phyloP scores from a whole-genome alignment of 371 early-diverging fungal species.

The Mucor saturninus region DNA sequence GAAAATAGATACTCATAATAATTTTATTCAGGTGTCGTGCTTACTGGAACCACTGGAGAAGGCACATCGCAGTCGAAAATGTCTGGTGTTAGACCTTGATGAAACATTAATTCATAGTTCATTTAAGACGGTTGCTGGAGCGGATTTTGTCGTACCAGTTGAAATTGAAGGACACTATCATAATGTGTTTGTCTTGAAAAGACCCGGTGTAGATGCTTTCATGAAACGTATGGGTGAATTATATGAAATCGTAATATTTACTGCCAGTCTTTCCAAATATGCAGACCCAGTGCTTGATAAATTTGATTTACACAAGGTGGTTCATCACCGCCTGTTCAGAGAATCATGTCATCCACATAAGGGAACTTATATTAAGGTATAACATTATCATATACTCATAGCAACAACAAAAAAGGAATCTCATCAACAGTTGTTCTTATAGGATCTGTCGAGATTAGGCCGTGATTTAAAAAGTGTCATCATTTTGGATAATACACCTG shows the following conservation, averaged over 20 bases:
- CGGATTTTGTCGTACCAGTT: slow-evolving; percentile 84
- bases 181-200: slow-evolving; percentile 90
- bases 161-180: slow-evolving; percentile 88
- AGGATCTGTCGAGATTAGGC: slow-evolving; percentile 81
- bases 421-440: not conserved
- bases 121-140: slow-evolving; percentile 66
- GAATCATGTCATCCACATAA: slow-evolving; percentile 90
- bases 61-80: slow-evolving; percentile 40
- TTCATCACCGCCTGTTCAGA: slow-evolving; percentile 90
- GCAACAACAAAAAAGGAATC: not conserved
- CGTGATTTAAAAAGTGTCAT: slow-evolving; percentile 75
- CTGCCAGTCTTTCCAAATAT: slow-evolving; percentile 93
- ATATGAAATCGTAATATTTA: slow-evolving; percentile 94
- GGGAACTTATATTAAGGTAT: slow-evolving; percentile 93
- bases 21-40: not conserved
- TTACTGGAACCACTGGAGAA: slow-evolving; percentile 12
- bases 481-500: slow-evolving; percentile 89
- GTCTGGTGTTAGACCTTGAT: slow-evolving; percentile 65
- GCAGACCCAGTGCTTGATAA: slow-evolving; percentile 94
- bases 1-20: too few relatives aligned
- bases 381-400: slow-evolving; percentile 3
- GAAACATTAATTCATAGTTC: slow-evolving; percentile 65
- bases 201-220: slow-evolving; percentile 92
- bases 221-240: slow-evolving; percentile 79
- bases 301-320: slow-evolving; percentile 80